These are phyloP conservation scores for Oryza australiensis DNA, from an alignment of 176 grass and related monocot genomes.

Conservation along the genomic window DNA sequence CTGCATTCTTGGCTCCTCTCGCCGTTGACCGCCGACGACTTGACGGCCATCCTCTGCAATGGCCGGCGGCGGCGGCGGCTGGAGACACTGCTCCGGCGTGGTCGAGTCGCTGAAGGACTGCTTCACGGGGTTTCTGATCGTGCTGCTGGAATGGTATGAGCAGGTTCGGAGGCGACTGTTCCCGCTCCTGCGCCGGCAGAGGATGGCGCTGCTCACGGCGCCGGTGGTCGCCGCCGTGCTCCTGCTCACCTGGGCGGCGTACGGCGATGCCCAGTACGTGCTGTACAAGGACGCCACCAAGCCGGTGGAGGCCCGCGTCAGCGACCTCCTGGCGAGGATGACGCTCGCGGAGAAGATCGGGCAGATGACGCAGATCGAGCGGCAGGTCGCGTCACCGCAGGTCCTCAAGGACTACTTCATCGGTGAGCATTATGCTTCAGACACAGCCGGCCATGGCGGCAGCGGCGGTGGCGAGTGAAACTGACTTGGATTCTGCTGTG, in stretches of 20 bases:
- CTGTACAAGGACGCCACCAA: constrained; percentile 66
- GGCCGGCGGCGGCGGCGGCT: constrained; percentile 11
- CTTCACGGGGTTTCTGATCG: constrained; percentile 34
- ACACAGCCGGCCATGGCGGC: too few relatives aligned
- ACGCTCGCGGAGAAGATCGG: constrained; percentile 91
- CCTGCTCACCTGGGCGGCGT: constrained; percentile 49
- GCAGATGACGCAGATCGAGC: constrained; percentile 98
- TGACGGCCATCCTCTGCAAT: not conserved
- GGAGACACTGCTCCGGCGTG: constrained; percentile 14
- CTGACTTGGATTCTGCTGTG: not conserved
- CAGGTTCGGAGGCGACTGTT: constrained; percentile 42
- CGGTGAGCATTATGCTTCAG: constrained; percentile 13
- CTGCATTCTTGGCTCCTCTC: not conserved
- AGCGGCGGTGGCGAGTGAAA: not conserved
- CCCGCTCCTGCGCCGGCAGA: constrained; percentile 48
- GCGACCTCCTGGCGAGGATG: constrained; percentile 66
- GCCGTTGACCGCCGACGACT: not conserved
- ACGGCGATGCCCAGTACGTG: constrained; percentile 47
- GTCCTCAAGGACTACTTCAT: constrained; percentile 78
- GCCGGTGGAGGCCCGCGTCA: constrained; percentile 55
- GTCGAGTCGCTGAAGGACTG: constrained; percentile 32
- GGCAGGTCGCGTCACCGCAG: constrained; percentile 61
- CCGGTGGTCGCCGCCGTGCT: constrained; percentile 45
- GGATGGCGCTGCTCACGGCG: constrained; percentile 58
- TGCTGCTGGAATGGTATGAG: constrained; percentile 40